Percentiles rank a stretch among this genome's conserved stretches.
Conservation (phyloP, 2,329 filamentous ascomycete genomes). For the Trichoderma semiorbis region DNA sequence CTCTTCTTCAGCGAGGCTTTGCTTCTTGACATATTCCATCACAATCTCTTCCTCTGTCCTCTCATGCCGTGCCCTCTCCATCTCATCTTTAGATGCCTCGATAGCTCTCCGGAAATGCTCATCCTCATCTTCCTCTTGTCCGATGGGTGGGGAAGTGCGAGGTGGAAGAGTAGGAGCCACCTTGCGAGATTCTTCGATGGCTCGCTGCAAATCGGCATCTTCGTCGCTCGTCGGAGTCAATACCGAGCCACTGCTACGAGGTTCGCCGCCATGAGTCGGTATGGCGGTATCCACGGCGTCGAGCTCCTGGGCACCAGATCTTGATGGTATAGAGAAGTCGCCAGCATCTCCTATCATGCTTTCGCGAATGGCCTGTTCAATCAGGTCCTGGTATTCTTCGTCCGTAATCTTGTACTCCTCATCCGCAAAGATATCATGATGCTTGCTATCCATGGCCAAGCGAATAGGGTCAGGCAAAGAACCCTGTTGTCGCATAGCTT, state of each 20-base stretch:
- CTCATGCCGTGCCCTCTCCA: constrained; percentile 39
- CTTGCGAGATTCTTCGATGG: constrained; percentile 40
- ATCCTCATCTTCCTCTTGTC: constrained; percentile 37
- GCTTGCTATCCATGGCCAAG: constrained; percentile 23
- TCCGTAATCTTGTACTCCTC: constrained; percentile 49
- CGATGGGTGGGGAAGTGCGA: constrained; percentile 14
- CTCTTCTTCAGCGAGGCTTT: constrained; percentile 68
- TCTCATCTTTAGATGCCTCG: constrained; percentile 41
- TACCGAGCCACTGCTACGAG: background rate
- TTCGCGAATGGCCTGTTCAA: constrained; percentile 54
- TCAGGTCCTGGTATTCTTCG: constrained; percentile 54
- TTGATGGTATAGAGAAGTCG: constrained; percentile 19
- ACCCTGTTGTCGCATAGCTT: constrained; percentile 43
- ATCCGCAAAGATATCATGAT: constrained; percentile 35
- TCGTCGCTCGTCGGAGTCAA: constrained; percentile 32
- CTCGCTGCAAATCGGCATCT: constrained; percentile 39
- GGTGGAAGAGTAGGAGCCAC: constrained; percentile 21
- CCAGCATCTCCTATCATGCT: constrained; percentile 38
- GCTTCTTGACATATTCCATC: constrained; percentile 72
- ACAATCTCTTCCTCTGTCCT: constrained; percentile 68
- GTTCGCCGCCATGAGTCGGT: background rate
- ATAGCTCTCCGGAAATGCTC: constrained; percentile 42
- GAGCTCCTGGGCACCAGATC: constrained; percentile 21
- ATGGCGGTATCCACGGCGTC: constrained; percentile 13
- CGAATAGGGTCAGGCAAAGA: constrained; percentile 27